Base-by-base conservation (phyloP, 768 basidiomycete species). In the Clitopilus passeckerianus region DNA sequence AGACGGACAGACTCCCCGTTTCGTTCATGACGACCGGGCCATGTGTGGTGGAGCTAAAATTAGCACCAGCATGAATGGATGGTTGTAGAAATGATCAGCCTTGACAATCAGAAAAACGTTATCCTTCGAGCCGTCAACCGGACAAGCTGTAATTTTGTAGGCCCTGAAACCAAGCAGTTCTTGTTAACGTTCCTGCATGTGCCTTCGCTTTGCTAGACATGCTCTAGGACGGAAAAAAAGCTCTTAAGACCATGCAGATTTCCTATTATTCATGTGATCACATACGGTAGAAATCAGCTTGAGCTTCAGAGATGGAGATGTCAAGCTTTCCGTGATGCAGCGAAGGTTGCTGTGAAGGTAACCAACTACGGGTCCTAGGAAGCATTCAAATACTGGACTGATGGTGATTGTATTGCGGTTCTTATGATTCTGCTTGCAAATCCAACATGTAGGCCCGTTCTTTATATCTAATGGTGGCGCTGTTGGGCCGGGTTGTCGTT, bases 21-120 rank as follows among this genome's bases (percentile, higher is more conserved):
- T 50, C 46, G 12, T 50, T 50, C 46, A 16, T 50, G n/a, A 50
- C 46, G 46, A 50, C 46, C 46, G 46, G 46, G 18, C 46, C 46
- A 50, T 50, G 46, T 50, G 46, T 50, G 46, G 46, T 50, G 46
- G 46, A 50, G 46, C 46, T 50, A 50, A 50, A 50, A 18, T 50
- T 50, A 50, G 46, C 6, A 20, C 16, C 16, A 23, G 20, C 7
- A 50, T 50, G 12, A 22, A 20, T 20, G 3, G 16, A 20, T n/a
- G 3, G 20, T 50, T 50, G 46, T 50, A 12, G 46, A 50, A 2
- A 50, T 18, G 22, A 12, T 12, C 46, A 20, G 46, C 46, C 46
- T 50, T 50, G 18, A 50, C 16, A 50, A 50, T 50, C 22, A 18
- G 18, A 12, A 23, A 18, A 18, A 50, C 6, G 6, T 23, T 12